Percentiles rank a stretch among this genome's conserved stretches.
phyloP scores from a whole-genome alignment of 2,329 filamentous ascomycete species.

The Fusarium siculi region DNA sequence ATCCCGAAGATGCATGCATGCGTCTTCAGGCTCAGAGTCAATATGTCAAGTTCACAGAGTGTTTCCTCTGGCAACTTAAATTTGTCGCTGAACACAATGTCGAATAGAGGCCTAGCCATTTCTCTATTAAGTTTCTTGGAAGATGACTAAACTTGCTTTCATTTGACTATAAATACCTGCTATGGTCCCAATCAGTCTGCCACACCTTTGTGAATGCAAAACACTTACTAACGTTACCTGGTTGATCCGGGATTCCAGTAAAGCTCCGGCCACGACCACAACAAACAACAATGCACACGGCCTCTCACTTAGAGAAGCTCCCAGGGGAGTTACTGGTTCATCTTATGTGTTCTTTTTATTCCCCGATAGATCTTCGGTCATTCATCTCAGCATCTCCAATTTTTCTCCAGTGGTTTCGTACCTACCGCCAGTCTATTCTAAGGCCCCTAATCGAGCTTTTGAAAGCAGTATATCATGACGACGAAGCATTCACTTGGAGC shows the following conservation, averaged over 20 bases:
- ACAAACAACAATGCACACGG: background rate
- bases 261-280: background rate
- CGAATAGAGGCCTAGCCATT: background rate
- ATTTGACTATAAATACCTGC: background rate
- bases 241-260: background rate
- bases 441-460: background rate
- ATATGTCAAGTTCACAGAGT: background rate
- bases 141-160: too few relatives aligned
- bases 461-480: background rate
- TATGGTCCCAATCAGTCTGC: too few relatives aligned
- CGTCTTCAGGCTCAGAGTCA: background rate
- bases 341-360: background rate
- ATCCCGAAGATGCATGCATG: background rate
- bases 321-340: background rate
- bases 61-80: background rate
- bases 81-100: rapidly evolving
- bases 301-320: rapidly evolving
- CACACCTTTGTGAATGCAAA: background rate
- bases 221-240: background rate
- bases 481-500: rapidly evolving
- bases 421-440: background rate
- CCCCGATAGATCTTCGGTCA: background rate
- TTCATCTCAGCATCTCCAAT: background rate
- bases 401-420: background rate
- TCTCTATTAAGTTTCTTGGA: background rate